Base-by-base conservation (phyloP, 2,329 filamentous ascomycete species). In the Penicillium sp. region DNA sequence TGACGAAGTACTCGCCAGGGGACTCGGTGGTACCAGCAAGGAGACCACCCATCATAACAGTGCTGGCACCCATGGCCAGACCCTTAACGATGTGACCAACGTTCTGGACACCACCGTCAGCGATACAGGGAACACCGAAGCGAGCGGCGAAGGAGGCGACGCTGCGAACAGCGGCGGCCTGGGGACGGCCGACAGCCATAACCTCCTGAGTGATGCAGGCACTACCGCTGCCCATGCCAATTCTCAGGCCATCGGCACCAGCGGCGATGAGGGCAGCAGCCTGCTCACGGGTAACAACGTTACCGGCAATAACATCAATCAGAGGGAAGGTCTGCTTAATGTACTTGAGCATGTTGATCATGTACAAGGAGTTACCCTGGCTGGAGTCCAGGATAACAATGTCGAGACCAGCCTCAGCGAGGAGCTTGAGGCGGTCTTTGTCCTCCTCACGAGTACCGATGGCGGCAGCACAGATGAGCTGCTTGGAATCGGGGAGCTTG, bases 171-270 rank as follows among this genome's bases (percentile, higher is more conserved):
- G 95, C 88, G 27, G 93, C 91, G 43, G 96, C 95, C 80, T 99
- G 95, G 56, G 95, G 95, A 70, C 95, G 90, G 58, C 96, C 95
- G 49, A 99, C 93, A 67, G 95, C 95, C 95, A 99, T 99, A 73
- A 99, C 96, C 81, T 99, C 95, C 79, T 99, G 95, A 55, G 95
- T 99, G 69, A 99, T 99, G 79, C 95, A 99, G 72, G 95, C 95
- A 72, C 91, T 96, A 72, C 95, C 95, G 74, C 91, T 96, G 67
- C 95, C 95, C 95, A 99, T 99, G 74, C 95, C 95, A 73, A 99
- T 99, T 74, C 95, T 91, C 67, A 99, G 86, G 75, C 95, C 96
- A 74, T 99, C 95, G 57, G 91, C 93, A 74, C 95, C 95, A 65
- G 93, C 95, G 60, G 90, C 91, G 71, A 99, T 98, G 66, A 99